Evolutionary conservation across 352 stramenopile species (phyloP).

Genomic region (Phytophthora tentaculata): DNA sequence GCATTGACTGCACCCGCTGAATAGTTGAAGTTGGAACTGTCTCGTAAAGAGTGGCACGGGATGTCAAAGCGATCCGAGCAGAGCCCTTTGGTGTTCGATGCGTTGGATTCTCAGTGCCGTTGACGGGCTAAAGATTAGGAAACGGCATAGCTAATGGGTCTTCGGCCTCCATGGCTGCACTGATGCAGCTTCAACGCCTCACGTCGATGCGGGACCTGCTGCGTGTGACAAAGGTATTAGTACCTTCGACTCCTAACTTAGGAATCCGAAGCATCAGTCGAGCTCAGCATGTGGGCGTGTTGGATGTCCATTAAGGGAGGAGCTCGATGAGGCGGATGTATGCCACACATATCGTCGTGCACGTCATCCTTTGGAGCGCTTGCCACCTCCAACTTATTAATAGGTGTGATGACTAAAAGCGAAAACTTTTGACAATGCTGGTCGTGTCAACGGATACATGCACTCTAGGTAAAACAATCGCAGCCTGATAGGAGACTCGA

Average conservation of each 20-base stretch:
- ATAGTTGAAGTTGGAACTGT: slow-evolving; percentile 29
- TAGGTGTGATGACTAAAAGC: too few species aligned
- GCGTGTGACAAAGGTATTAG: too few species aligned
- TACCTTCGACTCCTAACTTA: too few species aligned
- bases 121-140: slow-evolving; percentile 13
- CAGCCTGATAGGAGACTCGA: background rate
- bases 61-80: slow-evolving; percentile 7
- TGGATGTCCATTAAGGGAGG: too few species aligned
- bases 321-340: background rate
- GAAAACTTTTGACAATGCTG: too few species aligned
- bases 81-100: slow-evolving; percentile 27
- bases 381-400: too few species aligned
- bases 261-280: too few species aligned
- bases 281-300: too few species aligned
- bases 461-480: too few species aligned
- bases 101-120: slow-evolving; percentile 19
- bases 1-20: slow-evolving; percentile 20
- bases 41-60: slow-evolving; percentile 16
- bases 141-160: slow-evolving; percentile 30
- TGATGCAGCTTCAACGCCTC: background rate
- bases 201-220: background rate
- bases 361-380: too few species aligned
- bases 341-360: background rate
- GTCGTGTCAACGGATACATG: too few species aligned
- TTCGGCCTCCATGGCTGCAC: slow-evolving; percentile 2